A percentile compares a stretch with the other conserved stretches of the same genome.
Conservation (phyloP, 2,329 filamentous ascomycete species). For the Epichloe sibirici region DNA sequence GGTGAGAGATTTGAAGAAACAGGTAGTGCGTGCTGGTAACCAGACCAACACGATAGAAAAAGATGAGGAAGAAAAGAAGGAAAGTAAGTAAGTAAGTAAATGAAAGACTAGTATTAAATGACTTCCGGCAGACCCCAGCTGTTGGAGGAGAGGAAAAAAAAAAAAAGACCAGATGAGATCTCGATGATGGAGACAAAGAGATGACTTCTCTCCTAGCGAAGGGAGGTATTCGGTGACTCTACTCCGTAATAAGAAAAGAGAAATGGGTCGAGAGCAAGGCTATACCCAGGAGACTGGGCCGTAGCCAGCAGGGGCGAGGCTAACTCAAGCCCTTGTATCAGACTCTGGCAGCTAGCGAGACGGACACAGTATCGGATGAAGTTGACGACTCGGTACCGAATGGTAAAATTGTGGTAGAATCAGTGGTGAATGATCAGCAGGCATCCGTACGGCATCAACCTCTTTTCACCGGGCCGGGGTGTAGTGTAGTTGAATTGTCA, state of each 20-base stretch:
- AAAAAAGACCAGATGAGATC: conserved; percentile 6
- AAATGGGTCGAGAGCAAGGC: conserved; percentile 3
- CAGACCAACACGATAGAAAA: conserved; percentile 34
- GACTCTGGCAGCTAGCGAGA: neutral
- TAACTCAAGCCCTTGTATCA: conserved; percentile 9
- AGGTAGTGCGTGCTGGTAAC: conserved; percentile 31
- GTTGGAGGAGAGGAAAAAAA: conserved; percentile 3
- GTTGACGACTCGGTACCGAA: conserved; percentile 23
- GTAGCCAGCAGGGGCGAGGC: conserved; percentile 8
- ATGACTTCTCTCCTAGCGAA: conserved; percentile 5
- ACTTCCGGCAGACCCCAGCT: conserved; percentile 6
- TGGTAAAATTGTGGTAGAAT: conserved; percentile 9
- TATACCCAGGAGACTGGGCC: conserved; percentile 6
- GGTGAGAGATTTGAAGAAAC: neutral
- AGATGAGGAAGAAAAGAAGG: conserved; percentile 21
- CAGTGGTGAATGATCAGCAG: conserved; percentile 26
- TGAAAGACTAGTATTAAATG: conserved; percentile 26
- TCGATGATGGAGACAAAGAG: conserved; percentile 8
- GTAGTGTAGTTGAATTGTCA: neutral
- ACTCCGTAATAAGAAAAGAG: neutral
- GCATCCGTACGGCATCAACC: conserved; percentile 41
- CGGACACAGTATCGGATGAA: conserved; percentile 17
- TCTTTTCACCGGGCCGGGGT: conserved; percentile 13
- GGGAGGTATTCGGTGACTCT: conserved; percentile 9
- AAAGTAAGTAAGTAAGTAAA: conserved; percentile 22